Evolutionary conservation across 768 basidiomycete genomes (phyloP).

Genomic region (Xanthoconium purpureum): DNA sequence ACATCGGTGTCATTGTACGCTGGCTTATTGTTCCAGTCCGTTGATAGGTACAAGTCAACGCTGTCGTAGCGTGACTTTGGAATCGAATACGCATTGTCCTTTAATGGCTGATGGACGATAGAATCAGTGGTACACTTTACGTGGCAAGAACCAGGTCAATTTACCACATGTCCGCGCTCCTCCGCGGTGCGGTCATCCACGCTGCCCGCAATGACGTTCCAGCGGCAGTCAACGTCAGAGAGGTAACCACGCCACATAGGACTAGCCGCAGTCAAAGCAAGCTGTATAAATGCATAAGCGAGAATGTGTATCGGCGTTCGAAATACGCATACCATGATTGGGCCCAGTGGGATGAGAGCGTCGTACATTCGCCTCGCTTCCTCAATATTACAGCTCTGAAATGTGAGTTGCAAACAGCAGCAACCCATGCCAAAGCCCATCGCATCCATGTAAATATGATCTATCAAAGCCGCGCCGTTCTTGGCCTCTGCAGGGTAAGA

Average conservation of each 20-base stretch:
- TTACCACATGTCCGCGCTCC: constrained; percentile 76
- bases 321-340: constrained; percentile 72
- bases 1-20: constrained; percentile 90
- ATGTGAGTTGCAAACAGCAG: constrained; percentile 95
- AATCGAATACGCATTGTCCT: constrained; percentile 71
- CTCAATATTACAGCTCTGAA: constrained; percentile 91
- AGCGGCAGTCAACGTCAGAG: constrained; percentile 95
- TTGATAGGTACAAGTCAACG: constrained; percentile 90
- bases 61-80: constrained; percentile 98
- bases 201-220: constrained; percentile 98
- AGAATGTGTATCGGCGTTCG: not conserved
- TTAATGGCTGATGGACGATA: constrained; percentile 56
- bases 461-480: constrained; percentile 78
- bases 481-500: constrained; percentile 63
- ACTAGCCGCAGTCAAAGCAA: constrained; percentile 92
- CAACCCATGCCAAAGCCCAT: constrained; percentile 99
- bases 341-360: constrained; percentile 90
- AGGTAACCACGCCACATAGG: constrained; percentile 94
- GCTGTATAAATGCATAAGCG: constrained; percentile 43
- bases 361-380: constrained; percentile 95
- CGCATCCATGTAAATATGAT: constrained; percentile 97
- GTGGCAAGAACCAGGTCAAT: constrained; percentile 35
- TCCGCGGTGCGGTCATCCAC: constrained; percentile 97
- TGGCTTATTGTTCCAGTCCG: constrained; percentile 80
- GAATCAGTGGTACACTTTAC: constrained; percentile 4